Evolutionary conservation across 352 stramenopile species (phyloP), one percentile per base, ranked within the genome.

Genomic region (Phytophthora nicotianae): DNA sequence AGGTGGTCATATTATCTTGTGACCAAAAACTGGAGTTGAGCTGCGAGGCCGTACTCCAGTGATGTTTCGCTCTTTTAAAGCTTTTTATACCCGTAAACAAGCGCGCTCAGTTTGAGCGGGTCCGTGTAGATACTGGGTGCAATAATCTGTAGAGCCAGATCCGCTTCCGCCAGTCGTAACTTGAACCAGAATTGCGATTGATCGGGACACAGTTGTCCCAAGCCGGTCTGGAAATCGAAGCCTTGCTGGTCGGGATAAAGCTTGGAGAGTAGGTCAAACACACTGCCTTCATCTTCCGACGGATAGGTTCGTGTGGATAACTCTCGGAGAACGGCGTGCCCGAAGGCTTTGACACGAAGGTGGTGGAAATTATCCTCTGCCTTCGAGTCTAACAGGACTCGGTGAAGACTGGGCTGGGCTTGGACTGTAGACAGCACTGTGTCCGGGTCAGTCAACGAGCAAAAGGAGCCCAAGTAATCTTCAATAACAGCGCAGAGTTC

Each of bases 21-120:
- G 42, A 49, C 42, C 42, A 49, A 17, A 49, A 49, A 13, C 42
- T 49, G 3, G 20, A 49, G 20, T 49, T 33, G 10, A 49, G 20
- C 10, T 17, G 42, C 26, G 26, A 32, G 26, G 26, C 26, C 8
- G 3, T 33, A 16, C 10, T 49, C 11, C 20, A 49, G 10, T 19
- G 21, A 13, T 32, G 20, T 33, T 49, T 11, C 3, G 42, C 42
- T 32, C 42, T 49, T 33, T 33, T 49, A 29, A 49, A 32, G 21
- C 42, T 49, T 49, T 49, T 19, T 1, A 19, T 49, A 49, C 42
- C 42, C 42, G 42, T 32, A 49, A 27, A 33, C 5, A 9, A 33
- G 11, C 7, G 42, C 42, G n/a, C 20, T 32, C 21, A 49, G 27
- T 19, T 33, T 19, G n/a, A 49, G 42, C 8, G 20, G 8, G 2